A percentile compares a stretch with the other conserved stretches of the same genome.
phyloP scores from a whole-genome alignment of 1,284 basidiomycete species.

The Gymnopus androsaceus region DNA sequence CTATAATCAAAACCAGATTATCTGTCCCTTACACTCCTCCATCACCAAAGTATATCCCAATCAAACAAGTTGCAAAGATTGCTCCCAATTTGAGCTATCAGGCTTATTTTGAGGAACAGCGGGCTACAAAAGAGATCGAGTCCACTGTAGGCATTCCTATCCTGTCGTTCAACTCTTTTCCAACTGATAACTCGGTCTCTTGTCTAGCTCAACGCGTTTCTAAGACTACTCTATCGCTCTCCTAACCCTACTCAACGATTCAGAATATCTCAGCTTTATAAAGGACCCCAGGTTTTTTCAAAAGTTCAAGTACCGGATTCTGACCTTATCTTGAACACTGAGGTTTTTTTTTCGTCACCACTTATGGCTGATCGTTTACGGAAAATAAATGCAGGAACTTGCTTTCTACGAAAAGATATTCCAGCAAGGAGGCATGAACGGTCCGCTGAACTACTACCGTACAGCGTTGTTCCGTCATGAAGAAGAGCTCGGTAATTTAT shows the following conservation, averaged over 20 bases:
- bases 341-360: not conserved
- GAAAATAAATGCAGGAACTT: constrained; percentile 44
- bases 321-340: constrained; percentile 7
- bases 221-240: constrained; percentile 32
- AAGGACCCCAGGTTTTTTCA: not conserved
- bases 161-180: not conserved
- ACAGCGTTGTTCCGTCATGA: constrained; percentile 56
- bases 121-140: constrained; percentile 54
- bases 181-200: not conserved
- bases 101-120: constrained; percentile 55
- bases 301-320: constrained; percentile 2
- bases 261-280: constrained; percentile 1
- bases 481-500: constrained; percentile 57
- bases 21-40: constrained; percentile 66
- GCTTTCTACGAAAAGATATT: constrained; percentile 49
- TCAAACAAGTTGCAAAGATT: constrained; percentile 50
- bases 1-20: constrained; percentile 40
- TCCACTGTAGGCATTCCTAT: constrained; percentile 39
- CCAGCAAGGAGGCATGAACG: constrained; percentile 53
- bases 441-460: constrained; percentile 72
- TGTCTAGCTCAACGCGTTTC: constrained; percentile 38
- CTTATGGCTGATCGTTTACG: not conserved
- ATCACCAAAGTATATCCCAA: constrained; percentile 43
- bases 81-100: constrained; percentile 65
- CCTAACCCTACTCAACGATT: constrained; percentile 8